These are phyloP conservation scores for Gyromitra esculenta DNA, from an alignment of 2,329 filamentous ascomycete species.

Conservation along the genomic window DNA sequence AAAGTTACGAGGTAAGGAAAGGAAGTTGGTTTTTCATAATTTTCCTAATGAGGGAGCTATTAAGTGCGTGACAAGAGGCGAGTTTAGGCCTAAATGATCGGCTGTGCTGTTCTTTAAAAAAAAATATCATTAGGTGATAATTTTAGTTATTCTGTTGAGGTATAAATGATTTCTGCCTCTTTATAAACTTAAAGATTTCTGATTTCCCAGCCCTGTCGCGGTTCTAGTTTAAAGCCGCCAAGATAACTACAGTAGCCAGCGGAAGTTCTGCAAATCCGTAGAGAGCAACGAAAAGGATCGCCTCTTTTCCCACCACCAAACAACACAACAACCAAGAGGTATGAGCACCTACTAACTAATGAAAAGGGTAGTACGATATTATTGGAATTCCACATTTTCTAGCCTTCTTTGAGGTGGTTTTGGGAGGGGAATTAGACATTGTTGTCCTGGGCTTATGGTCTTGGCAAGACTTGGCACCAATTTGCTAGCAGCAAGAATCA, in stretches of 20 bases:
- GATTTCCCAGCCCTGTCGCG: too few species aligned
- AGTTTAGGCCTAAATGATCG: not conserved
- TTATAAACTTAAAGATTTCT: not conserved
- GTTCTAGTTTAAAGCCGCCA: too few species aligned
- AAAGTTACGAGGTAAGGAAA: too few species aligned
- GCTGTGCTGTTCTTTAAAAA: not conserved
- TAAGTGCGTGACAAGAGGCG: not conserved
- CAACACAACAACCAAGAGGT: slow-evolving; percentile 1
- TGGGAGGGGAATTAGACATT: not conserved
- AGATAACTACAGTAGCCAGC: not conserved
- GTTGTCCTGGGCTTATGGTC: not conserved
- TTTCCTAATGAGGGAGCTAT: not conserved
- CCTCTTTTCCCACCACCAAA: not conserved
- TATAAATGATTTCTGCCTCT: not conserved
- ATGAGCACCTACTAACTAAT: not conserved
- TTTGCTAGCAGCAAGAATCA: not conserved
- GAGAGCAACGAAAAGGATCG: not conserved
- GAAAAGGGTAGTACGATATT: not conserved
- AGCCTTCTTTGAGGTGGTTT: not conserved
- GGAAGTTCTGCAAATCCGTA: not conserved
- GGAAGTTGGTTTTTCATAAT: not conserved
- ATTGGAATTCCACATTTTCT: not conserved
- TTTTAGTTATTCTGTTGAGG: not conserved
- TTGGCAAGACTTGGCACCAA: not conserved
- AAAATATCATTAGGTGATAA: too few species aligned